Evolutionary conservation across 2,329 filamentous ascomycete genomes (phyloP), one percentile per base, ranked within the genome.

Genomic region (Polytolypa hystricis): DNA sequence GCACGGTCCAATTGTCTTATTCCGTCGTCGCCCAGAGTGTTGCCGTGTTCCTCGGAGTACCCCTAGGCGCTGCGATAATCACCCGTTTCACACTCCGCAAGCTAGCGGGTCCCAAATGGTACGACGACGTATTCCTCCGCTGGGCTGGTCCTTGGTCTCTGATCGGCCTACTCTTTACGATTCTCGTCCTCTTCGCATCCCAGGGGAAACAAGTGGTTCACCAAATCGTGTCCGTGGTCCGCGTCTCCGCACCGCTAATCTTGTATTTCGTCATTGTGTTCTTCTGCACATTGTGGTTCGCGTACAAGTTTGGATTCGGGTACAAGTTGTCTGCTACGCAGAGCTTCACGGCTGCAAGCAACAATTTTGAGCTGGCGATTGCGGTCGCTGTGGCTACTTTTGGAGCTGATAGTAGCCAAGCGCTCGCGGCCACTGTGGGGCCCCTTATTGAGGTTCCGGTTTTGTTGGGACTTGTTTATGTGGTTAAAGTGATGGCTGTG

Each of bases 321-420:
- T 93, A 93, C 53, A 69, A 70, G 23, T 55, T 86, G 1, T 71
- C 73, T 1, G 70, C 72, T 8, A 89, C 84, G 2, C 84, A 93
- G 60, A 86, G 82, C 52, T 91, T 93, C 50, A 93, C 84, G 0
- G 87, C 84, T 0, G 82, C 84, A 1, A 93, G 85, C 55, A 94
- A 94, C 53, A 93, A 94, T 54, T 94, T 94, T 51, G 86, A 94
- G 63, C 64, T 94, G 16, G 84, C 86, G 0, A 93, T 94, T 59
- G 85, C 85, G 0, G 85, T 94, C 0, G 83, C 83, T 0, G 78
- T 93, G 3, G 81, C 85, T 0, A 80, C 80, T 0, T 93, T 81
- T 59, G 86, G 85, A 0, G 70, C 79, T 0, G 64, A 81, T 27
- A 89, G 82, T 49, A 77, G 86, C 33, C 78, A 93, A 58, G 85